Evolutionary conservation across 345 rosid species (phyloP), one percentile per base, ranked within the genome.

Genomic region (Pistacia vera): DNA sequence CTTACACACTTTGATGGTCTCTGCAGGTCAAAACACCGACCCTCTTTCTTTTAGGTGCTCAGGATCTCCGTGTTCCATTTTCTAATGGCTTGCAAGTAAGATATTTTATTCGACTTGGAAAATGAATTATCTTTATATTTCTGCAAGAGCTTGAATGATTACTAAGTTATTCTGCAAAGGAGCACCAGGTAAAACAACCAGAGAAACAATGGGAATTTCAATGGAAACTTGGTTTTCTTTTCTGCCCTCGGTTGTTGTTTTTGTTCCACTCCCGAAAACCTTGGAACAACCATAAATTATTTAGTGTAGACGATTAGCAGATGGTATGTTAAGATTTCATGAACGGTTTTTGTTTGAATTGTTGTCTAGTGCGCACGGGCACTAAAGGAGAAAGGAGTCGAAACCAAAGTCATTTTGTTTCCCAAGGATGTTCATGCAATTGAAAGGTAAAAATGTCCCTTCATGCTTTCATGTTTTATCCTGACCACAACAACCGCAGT

Each of bases 1-100:
- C 66, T 30, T 68, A 54, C 63, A 41, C 66, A 7, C 20, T 49
- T 65, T 70, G 56, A 36, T 63, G 8, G 64, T 71, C 13, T 70
- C 30, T 83, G 76, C 85, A 96, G 99, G 98, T 91, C 75, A 96
- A 96, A 85, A 84, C 99, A 63, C 99, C 99, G 2, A 88, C 92
- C 59, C 74, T 93, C 59, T 86, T 96, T 80, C 93, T 96, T 66
- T 72, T 93, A 65, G 97, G 99, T 72, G 87, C 92, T 72, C 79
- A 86, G 71, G 99, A 96, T 89, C 97, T 91, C 13, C 98, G 97
- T 35, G 97, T 96, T 78, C 97, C 98, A 2, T 79, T 83, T 59
- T 87, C 97, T 62, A 89, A 89, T 70, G 98, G 97, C 76, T 70
- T 93, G 74, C 99, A 92, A 80, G 98, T 92, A 84, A 87, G 88